A percentile compares a stretch with the other conserved stretches of the same genome.
Conservation (phyloP, 176 grass and related monocot species). For the Phyllostachys edulis region DNA sequence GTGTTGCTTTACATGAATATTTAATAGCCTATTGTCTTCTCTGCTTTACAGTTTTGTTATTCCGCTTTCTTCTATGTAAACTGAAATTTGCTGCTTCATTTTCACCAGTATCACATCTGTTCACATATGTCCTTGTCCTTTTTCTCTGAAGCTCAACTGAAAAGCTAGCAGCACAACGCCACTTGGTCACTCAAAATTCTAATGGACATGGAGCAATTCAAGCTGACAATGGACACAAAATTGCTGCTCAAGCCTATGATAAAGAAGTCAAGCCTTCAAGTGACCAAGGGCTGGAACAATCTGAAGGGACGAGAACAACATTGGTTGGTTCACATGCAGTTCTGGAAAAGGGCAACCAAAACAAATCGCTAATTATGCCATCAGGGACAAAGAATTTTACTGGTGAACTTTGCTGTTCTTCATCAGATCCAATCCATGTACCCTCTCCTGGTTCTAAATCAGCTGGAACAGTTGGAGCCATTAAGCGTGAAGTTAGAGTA, state of each 20-base stretch:
- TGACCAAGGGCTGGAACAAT: constrained; percentile 25
- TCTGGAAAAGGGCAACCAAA: constrained; percentile 20
- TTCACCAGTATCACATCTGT: constrained; percentile 50
- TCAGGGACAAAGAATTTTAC: constrained; percentile 46
- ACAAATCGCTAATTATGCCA: constrained; percentile 14
- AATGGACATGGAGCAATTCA: constrained; percentile 34
- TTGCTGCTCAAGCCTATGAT: constrained; percentile 22
- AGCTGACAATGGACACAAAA: constrained; percentile 20
- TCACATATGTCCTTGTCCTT: constrained; percentile 47
- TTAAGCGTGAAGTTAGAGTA: constrained; percentile 73
- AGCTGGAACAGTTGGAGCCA: constrained; percentile 61
- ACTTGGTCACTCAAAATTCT: constrained; percentile 26
- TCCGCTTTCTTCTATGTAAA: constrained; percentile 23
- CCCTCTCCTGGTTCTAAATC: constrained; percentile 56
- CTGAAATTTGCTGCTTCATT: constrained; percentile 35
- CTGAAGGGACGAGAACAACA: neutral
- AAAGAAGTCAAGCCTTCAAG: constrained; percentile 38
- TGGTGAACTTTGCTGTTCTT: constrained; percentile 54
- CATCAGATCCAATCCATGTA: constrained; percentile 78
- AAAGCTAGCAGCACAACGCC: constrained; percentile 40
- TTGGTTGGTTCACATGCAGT: constrained; percentile 33
- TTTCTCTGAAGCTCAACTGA: constrained; percentile 61
- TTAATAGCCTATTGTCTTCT: constrained; percentile 17
- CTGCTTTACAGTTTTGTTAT: constrained; percentile 18
- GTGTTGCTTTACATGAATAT: neutral